These are phyloP conservation scores for Talaromyces amestolkiae DNA, from an alignment of 2,329 filamentous ascomycete genomes.

Conservation along the genomic window DNA sequence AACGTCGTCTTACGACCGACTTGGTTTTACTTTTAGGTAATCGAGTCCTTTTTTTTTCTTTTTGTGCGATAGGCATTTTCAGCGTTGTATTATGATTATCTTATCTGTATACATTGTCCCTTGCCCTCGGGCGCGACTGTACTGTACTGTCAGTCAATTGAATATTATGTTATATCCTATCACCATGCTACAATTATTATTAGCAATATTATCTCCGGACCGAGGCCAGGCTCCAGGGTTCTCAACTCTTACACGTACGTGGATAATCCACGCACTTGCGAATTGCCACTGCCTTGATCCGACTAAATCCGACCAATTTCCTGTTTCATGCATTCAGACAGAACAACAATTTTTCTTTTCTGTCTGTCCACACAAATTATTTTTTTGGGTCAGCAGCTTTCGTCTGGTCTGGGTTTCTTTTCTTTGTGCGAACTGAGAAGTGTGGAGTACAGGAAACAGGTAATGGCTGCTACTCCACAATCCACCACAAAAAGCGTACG, in stretches of 20 bases:
- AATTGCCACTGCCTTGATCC: background rate
- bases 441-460: background rate
- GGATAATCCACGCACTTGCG: too few relatives aligned
- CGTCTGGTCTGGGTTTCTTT: background rate
- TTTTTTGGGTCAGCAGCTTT: background rate
- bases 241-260: background rate
- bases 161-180: background rate
- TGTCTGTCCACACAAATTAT: background rate
- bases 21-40: background rate
- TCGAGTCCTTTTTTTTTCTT: background rate
- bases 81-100: conserved; percentile 11
- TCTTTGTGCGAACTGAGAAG: background rate
- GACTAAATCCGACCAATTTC: background rate
- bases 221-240: background rate
- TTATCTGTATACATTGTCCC: background rate
- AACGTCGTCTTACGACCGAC: conserved; percentile 10
- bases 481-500: background rate
- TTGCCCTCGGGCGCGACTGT: background rate
- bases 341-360: background rate
- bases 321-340: background rate
- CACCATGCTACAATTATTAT: background rate
- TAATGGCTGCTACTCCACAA: background rate
- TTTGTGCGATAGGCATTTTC: conserved; percentile 16
- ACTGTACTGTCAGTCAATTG: background rate
- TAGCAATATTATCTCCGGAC: background rate